phyloP scores from a whole-genome alignment of 2,329 filamentous ascomycete species.

The Phialemonium atrogriseum region DNA sequence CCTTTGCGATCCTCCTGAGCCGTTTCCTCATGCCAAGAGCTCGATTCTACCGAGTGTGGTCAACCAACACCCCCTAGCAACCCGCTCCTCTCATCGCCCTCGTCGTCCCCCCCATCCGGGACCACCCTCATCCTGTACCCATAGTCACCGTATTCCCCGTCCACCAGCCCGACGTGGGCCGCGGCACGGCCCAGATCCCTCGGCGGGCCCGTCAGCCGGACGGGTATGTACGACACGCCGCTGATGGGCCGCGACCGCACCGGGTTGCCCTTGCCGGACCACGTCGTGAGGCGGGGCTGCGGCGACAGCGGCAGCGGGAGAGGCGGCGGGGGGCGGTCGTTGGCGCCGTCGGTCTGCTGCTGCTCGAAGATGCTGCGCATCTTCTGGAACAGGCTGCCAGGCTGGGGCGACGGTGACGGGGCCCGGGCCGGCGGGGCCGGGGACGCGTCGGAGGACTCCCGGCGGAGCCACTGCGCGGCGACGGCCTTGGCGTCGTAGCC shows the following conservation, averaged over 20 bases:
- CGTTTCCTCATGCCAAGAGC: not conserved
- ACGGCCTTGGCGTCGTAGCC: not conserved
- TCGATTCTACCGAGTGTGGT: conserved; percentile 28
- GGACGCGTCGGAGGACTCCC: conserved; percentile 2
- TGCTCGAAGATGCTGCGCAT: conserved; percentile 33
- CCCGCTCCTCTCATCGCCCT: conserved; percentile 19
- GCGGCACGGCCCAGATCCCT: conserved; percentile 4
- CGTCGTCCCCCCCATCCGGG: conserved; percentile 12
- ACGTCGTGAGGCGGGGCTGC: not conserved
- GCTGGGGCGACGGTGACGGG: conserved; percentile 8
- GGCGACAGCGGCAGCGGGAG: conserved; percentile 1
- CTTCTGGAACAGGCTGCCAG: conserved; percentile 26
- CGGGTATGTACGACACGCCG: conserved; percentile 12
- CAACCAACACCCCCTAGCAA: conserved; percentile 21
- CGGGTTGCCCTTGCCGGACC: conserved; percentile 9
- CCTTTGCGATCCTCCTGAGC: conserved; percentile 6
- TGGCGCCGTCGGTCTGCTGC: conserved; percentile 6
- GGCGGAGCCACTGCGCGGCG: conserved; percentile 4
- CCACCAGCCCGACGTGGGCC: too few relatives aligned
- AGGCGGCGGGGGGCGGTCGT: conserved; percentile 1
- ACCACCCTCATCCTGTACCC: too few relatives aligned
- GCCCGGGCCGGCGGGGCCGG: conserved; percentile 2
- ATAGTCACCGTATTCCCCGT: too few relatives aligned
- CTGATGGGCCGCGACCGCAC: conserved; percentile 16
- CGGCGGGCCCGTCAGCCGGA: conserved; percentile 9